A percentile compares a stretch with the other conserved stretches of the same genome.
These are phyloP conservation scores for Corynespora cassiicola DNA, from an alignment of 2,329 filamentous ascomycete genomes.

Conservation along the genomic window DNA sequence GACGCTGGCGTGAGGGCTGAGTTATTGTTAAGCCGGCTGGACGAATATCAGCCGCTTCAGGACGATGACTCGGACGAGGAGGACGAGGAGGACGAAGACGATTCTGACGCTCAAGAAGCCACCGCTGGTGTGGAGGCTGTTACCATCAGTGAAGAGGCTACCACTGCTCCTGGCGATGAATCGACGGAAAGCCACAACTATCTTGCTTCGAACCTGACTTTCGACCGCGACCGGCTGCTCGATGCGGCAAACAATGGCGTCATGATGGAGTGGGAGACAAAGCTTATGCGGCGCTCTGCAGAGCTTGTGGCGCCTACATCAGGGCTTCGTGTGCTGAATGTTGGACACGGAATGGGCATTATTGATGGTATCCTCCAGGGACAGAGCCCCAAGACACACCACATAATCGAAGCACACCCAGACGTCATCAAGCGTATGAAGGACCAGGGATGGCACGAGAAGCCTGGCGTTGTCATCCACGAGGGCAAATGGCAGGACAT, in stretches of 20 bases:
- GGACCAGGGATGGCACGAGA: constrained; percentile 56
- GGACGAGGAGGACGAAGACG: constrained; percentile 48
- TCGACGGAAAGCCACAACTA: constrained; percentile 56
- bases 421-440: constrained; percentile 54
- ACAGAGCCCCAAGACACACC: constrained; percentile 52
- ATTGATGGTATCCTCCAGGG: constrained; percentile 56
- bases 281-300: constrained; percentile 55
- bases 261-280: constrained; percentile 62
- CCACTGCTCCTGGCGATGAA: constrained; percentile 22
- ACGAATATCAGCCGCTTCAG: constrained; percentile 77
- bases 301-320: constrained; percentile 48
- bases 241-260: constrained; percentile 58
- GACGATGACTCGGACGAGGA: constrained; percentile 61
- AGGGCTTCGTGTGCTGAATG: constrained; percentile 55
- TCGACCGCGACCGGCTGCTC: constrained; percentile 54
- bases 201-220: constrained; percentile 55
- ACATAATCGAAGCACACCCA: constrained; percentile 61
- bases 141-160: constrained; percentile 31
- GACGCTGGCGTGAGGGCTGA: constrained; percentile 92
- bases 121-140: constrained; percentile 28
- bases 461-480: constrained; percentile 56
- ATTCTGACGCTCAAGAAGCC: constrained; percentile 23
- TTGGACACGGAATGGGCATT: constrained; percentile 60
- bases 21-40: constrained; percentile 80
- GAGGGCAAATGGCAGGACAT: constrained; percentile 59